Percentiles rank a stretch among this genome's conserved stretches.
phyloP scores from a whole-genome alignment of 176 grass and related monocot species.

The Triticum turgidum region DNA sequence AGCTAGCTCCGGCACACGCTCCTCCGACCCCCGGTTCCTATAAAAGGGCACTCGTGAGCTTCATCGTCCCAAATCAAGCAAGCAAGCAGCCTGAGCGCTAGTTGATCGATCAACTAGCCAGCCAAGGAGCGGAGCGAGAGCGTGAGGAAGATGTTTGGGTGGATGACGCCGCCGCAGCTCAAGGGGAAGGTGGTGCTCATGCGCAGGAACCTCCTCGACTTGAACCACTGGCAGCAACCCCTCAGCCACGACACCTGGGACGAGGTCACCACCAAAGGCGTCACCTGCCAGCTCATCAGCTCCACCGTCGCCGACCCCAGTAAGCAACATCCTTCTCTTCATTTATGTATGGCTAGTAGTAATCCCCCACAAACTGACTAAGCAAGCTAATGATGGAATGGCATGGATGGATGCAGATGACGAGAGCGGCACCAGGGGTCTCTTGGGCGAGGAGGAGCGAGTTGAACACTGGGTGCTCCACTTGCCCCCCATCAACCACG shows the following conservation, averaged over 20 bases:
- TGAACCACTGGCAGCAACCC: conserved; percentile 41
- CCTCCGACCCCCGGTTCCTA: not conserved
- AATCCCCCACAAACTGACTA: not conserved
- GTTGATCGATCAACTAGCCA: not conserved
- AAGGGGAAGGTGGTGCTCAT: conserved; percentile 11
- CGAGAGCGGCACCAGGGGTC: not conserved
- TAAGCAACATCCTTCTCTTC: not conserved
- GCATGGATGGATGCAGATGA: not conserved
- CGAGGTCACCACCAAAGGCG: conserved; percentile 47
- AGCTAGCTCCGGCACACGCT: not conserved
- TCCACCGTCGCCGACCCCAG: conserved; percentile 44
- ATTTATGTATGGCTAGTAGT: too few relatives aligned
- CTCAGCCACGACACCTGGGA: conserved; percentile 32
- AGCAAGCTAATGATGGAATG: not conserved
- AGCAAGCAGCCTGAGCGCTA: not conserved
- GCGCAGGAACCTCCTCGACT: conserved; percentile 50
- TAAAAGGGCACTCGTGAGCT: not conserved
- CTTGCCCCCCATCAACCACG: not conserved
- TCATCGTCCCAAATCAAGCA: not conserved
- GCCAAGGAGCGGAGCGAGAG: not conserved
- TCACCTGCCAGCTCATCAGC: conserved; percentile 62
- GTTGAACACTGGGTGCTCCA: not conserved
- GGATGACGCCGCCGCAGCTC: not conserved
- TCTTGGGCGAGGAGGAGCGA: not conserved
- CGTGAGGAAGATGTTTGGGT: not conserved